Conservation (phyloP, 352 stramenopile genomes). For the Pythium pyrilobum region DNA sequence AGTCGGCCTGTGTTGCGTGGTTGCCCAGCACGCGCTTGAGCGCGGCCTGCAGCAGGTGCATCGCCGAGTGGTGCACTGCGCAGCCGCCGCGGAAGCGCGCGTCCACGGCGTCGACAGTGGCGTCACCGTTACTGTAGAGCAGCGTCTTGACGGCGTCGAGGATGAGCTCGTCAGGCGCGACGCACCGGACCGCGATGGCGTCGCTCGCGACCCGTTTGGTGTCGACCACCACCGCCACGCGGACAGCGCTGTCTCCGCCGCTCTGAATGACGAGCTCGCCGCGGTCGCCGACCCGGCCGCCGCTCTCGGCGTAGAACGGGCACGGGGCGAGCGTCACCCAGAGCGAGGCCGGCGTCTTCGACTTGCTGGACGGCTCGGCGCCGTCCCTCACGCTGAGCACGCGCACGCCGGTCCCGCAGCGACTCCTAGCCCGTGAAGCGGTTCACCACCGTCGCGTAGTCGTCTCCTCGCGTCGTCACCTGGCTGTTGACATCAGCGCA, state of each 20-base stretch:
- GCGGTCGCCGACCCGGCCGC: constrained; percentile 73
- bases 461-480: neutral
- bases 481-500: neutral
- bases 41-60: constrained; percentile 67
- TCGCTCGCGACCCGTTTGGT: constrained; percentile 42
- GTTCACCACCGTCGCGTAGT: neutral
- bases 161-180: constrained; percentile 21
- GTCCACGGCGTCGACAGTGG: constrained; percentile 44
- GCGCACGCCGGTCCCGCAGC: constrained; percentile 27
- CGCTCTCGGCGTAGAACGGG: constrained; percentile 75
- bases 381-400: constrained; percentile 35
- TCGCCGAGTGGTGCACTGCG: constrained; percentile 69
- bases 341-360: constrained; percentile 12
- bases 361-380: neutral
- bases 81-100: constrained; percentile 41
- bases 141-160: constrained; percentile 29
- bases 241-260: neutral
- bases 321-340: constrained; percentile 47
- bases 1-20: constrained; percentile 70
- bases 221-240: constrained; percentile 31
- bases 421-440: constrained; percentile 59
- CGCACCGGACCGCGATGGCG: constrained; percentile 41
- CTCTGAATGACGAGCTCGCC: constrained; percentile 28
- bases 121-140: neutral
- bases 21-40: constrained; percentile 62